Conservation (phyloP, 495 filamentous ascomycete species). For the Jackrogersella minutella region DNA sequence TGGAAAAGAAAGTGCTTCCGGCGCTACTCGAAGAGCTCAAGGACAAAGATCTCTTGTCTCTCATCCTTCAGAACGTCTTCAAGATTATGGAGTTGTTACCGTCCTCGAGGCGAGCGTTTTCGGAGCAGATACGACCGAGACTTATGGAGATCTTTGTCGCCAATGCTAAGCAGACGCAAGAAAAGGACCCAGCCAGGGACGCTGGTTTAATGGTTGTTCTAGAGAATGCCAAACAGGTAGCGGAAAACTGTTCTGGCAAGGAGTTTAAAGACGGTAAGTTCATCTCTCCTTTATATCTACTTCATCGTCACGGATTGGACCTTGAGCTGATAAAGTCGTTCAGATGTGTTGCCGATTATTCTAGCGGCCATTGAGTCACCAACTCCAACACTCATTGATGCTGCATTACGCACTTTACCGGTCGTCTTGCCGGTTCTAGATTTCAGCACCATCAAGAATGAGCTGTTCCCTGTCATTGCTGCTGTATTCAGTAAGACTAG, state of each 20-base stretch:
- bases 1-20: conserved; percentile 93
- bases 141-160: conserved; percentile 82
- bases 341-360: conserved; percentile 87
- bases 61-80: conserved; percentile 90
- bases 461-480: conserved; percentile 91
- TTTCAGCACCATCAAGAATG: conserved; percentile 94
- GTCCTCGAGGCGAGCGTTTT: conserved; percentile 76
- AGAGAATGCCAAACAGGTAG: conserved; percentile 78
- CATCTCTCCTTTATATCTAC: neutral
- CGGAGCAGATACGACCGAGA: conserved; percentile 82
- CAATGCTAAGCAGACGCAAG: conserved; percentile 60
- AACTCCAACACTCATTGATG: conserved; percentile 88
- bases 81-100: conserved; percentile 80
- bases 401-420: conserved; percentile 76
- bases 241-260: conserved; percentile 81
- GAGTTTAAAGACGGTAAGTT: conserved; percentile 90
- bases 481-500: conserved; percentile 89
- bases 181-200: conserved; percentile 84
- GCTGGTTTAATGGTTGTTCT: conserved; percentile 89
- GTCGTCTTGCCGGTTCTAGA: conserved; percentile 82
- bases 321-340: conserved; percentile 25
- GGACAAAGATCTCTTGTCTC: conserved; percentile 81
- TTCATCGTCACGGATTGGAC: neutral
- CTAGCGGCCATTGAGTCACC: conserved; percentile 82
- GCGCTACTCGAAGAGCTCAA: conserved; percentile 91